Conservation (phyloP, 148 eudicot genomes). For the Rhododendron ferrugineum region DNA sequence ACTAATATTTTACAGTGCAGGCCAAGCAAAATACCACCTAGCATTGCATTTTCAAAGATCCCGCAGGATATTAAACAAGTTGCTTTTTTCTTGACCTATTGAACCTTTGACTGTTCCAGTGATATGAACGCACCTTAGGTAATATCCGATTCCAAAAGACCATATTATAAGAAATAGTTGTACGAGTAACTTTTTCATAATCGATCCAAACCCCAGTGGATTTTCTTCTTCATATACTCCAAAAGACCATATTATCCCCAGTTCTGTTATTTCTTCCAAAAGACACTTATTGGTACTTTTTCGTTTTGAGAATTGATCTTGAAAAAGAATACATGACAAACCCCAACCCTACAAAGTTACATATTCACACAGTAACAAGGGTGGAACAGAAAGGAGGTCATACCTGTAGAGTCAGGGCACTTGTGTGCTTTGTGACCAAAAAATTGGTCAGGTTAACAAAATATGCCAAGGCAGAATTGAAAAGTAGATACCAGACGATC, state of each 20-base stretch:
- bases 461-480: conserved; percentile 87
- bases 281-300: neutral
- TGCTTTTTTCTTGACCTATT: neutral
- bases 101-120: neutral
- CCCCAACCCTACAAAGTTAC: neutral
- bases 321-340: neutral
- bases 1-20: neutral
- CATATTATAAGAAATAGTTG: neutral
- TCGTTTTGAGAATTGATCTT: neutral
- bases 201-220: neutral
- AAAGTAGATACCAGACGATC: conserved; percentile 75
- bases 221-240: neutral
- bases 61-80: neutral
- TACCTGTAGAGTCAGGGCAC: conserved; percentile 97
- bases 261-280: neutral
- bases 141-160: neutral
- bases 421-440: conserved; percentile 92
- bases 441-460: conserved; percentile 93
- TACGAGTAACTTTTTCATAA: neutral
- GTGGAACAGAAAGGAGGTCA: conserved; percentile 9
- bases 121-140: neutral
- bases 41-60: neutral
- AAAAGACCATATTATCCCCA: neutral
- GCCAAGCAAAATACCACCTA: neutral
- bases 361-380: neutral